Percentiles rank a stretch among this genome's conserved stretches.
Evolutionary conservation across 2,329 filamentous ascomycete species (phyloP).

Genomic region (Aphanoascus verrucosus): DNA sequence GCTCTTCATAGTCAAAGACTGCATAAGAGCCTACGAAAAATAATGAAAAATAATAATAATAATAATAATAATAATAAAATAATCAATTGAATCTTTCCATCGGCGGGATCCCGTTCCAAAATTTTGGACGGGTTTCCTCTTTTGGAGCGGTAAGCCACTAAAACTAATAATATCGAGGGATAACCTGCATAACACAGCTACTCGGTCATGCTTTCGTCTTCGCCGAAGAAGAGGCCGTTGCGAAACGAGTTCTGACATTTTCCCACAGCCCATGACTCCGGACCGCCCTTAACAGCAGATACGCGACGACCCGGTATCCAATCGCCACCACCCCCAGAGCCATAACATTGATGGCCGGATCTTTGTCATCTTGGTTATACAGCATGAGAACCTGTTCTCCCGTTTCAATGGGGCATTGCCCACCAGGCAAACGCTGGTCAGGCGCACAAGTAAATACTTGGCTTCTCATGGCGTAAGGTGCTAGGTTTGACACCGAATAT

Average conservation of each 20-base stretch:
- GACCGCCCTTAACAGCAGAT: constrained; percentile 25
- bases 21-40: too few relatives aligned
- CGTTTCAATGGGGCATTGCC: constrained; percentile 53
- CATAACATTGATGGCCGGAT: constrained; percentile 51
- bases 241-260: neutral
- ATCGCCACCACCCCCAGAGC: constrained; percentile 54
- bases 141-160: too few relatives aligned
- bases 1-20: too few relatives aligned
- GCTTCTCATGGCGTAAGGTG: constrained; percentile 52
- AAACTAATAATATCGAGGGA: neutral
- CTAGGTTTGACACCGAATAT: constrained; percentile 57
- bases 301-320: constrained; percentile 50
- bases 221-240: neutral
- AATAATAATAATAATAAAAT: too few relatives aligned
- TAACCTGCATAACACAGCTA: neutral
- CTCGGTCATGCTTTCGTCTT: neutral
- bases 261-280: constrained; percentile 14
- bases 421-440: constrained; percentile 48
- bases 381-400: constrained; percentile 57
- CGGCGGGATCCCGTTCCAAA: too few relatives aligned
- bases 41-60: too few relatives aligned
- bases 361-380: constrained; percentile 52
- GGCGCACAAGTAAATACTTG: constrained; percentile 55
- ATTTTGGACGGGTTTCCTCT: too few relatives aligned
- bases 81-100: too few relatives aligned